Conservation (phyloP, 345 rosid species). For the Melastoma malabathricum region DNA sequence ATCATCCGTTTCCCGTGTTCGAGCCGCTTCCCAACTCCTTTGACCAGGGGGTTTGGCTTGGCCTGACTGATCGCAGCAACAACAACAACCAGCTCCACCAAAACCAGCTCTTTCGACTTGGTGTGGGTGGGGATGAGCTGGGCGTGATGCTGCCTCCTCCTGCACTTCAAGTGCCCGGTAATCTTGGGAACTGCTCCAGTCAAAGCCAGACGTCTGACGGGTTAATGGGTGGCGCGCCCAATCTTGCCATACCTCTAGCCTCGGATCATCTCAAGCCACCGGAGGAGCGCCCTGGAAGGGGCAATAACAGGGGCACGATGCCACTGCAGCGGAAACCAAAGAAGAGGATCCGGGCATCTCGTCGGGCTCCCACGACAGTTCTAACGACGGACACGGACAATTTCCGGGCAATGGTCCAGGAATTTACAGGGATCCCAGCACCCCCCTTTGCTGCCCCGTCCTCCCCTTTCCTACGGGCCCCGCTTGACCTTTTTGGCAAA, state of each 20-base stretch:
- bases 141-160: constrained; percentile 1
- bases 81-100: constrained; percentile 6
- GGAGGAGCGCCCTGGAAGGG: constrained; percentile 4
- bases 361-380: constrained; percentile 93
- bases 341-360: constrained; percentile 81
- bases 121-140: constrained; percentile 11
- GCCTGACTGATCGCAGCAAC: constrained; percentile 9
- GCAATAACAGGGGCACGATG: constrained; percentile 13
- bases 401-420: constrained; percentile 98
- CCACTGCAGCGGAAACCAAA: constrained; percentile 41
- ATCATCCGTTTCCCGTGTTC: constrained; percentile 22
- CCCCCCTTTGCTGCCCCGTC: constrained; percentile 46
- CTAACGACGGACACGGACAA: constrained; percentile 80
- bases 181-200: neutral
- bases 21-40: constrained; percentile 38
- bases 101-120: constrained; percentile 24
- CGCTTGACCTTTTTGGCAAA: constrained; percentile 58
- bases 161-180: constrained; percentile 18
- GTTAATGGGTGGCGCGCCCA: neutral
- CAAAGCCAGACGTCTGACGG: neutral
- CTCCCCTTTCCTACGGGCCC: constrained; percentile 41
- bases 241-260: constrained; percentile 2
- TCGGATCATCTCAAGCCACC: constrained; percentile 1
- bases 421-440: constrained; percentile 88
- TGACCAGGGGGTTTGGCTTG: constrained; percentile 19